Conservation (phyloP, 805 yeast species). For the Cyberlindnera mycetangii region DNA sequence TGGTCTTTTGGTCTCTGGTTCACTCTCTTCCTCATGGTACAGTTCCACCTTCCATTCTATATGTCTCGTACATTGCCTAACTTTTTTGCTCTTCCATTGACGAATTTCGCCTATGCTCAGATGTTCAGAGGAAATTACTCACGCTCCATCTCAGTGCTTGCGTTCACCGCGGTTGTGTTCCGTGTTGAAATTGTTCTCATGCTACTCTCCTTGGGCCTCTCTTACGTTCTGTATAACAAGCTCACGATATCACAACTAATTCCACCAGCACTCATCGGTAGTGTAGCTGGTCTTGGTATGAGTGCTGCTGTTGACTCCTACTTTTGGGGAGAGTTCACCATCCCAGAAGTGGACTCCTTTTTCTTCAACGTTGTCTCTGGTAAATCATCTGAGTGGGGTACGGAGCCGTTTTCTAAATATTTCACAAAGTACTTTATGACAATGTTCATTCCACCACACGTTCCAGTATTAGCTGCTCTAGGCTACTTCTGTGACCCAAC, state of each 20-base stretch:
- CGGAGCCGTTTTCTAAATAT: constrained; percentile 70
- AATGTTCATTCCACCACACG: constrained; percentile 46
- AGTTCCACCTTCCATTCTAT: constrained; percentile 80
- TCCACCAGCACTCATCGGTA: constrained; percentile 46
- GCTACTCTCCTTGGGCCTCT: constrained; percentile 45
- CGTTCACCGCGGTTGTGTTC: constrained; percentile 65
- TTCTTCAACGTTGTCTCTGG: constrained; percentile 75
- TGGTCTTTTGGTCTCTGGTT: constrained; percentile 52
- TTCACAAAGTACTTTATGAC: constrained; percentile 43
- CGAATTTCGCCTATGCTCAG: constrained; percentile 51
- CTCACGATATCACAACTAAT: constrained; percentile 39
- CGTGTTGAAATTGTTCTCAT: constrained; percentile 68
- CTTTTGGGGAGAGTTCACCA: constrained; percentile 62
- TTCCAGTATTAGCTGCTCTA: constrained; percentile 35
- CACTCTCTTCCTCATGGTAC: constrained; percentile 53
- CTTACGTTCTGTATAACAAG: constrained; percentile 44
- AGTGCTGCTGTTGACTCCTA: constrained; percentile 62
- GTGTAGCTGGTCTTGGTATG: constrained; percentile 44
- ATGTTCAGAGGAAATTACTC: constrained; percentile 46
- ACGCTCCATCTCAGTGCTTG: constrained; percentile 48
- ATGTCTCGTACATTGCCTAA: constrained; percentile 89
- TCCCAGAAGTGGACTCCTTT: constrained; percentile 78
- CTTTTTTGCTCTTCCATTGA: constrained; percentile 69
- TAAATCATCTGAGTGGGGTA: constrained; percentile 78
- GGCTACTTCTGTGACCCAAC: constrained; percentile 37